Evolutionary conservation across 257 asterid genomes (phyloP).

Genomic region (Schizonepeta tenuifolia): DNA sequence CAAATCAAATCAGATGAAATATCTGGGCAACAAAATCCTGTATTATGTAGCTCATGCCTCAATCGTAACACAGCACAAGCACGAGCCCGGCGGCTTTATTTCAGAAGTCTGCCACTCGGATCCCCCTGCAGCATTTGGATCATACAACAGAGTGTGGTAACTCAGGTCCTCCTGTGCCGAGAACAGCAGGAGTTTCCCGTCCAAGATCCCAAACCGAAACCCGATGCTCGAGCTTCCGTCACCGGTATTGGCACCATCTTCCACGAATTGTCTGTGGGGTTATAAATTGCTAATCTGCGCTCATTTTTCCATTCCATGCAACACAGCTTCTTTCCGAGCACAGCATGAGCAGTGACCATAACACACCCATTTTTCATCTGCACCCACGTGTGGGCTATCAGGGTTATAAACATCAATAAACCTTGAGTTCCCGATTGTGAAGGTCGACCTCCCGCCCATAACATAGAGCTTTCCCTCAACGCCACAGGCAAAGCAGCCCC

Average conservation of each 20-base stretch:
- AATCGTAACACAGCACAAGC: constrained; percentile 67
- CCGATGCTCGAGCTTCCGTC: constrained; percentile 70
- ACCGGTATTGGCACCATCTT: constrained; percentile 66
- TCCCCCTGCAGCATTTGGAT: constrained; percentile 71
- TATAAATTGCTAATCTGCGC: constrained; percentile 61
- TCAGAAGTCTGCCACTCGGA: constrained; percentile 65
- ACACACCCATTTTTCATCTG: constrained; percentile 85
- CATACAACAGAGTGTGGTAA: constrained; percentile 56
- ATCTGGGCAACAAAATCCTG: not conserved
- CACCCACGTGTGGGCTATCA: constrained; percentile 52
- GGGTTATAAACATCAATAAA: constrained; percentile 68
- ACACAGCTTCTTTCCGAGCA: constrained; percentile 63
- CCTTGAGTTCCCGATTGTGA: constrained; percentile 80
- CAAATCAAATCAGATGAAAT: constrained; percentile 10
- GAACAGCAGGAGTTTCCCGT: constrained; percentile 72
- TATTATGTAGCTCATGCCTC: constrained; percentile 44
- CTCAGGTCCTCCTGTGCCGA: constrained; percentile 54
- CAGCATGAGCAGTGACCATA: constrained; percentile 88
- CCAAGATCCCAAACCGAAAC: constrained; percentile 65
- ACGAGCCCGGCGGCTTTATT: constrained; percentile 65
- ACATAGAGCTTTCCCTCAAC: constrained; percentile 72
- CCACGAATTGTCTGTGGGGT: constrained; percentile 65
- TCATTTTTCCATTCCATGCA: constrained; percentile 91
- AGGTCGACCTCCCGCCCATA: constrained; percentile 89
- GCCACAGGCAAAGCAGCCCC: constrained; percentile 79